A percentile compares a stretch with the other conserved stretches of the same genome.
Evolutionary conservation across 768 basidiomycete genomes (phyloP).

Genomic region (Lanmaoa pseudosensibilis): DNA sequence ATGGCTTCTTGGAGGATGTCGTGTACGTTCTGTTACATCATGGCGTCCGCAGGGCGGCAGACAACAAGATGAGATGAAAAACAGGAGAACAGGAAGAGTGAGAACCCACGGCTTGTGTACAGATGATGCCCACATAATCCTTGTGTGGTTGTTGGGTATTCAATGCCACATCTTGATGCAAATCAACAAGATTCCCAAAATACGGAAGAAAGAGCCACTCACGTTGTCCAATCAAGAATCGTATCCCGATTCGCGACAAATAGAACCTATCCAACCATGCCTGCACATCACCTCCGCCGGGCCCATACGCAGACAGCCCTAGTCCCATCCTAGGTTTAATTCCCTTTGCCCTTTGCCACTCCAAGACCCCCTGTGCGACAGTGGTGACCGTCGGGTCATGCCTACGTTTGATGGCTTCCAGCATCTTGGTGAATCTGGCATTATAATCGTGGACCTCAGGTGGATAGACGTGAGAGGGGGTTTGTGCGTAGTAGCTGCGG

Average conservation of each 20-base stretch:
- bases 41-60: neutral
- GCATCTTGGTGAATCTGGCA: constrained; percentile 79
- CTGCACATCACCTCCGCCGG: constrained; percentile 86
- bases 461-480: constrained; percentile 71
- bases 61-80: neutral
- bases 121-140: constrained; percentile 97
- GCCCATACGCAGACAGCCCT: constrained; percentile 39
- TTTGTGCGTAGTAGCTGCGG: constrained; percentile 82
- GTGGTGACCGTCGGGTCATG: constrained; percentile 99
- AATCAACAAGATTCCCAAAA: neutral
- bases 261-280: constrained; percentile 97
- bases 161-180: constrained; percentile 79
- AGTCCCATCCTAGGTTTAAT: constrained; percentile 31
- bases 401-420: constrained; percentile 87
- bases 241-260: constrained; percentile 92
- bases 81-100: neutral
- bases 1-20: constrained; percentile 99
- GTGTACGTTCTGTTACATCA: constrained; percentile 72
- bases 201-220: constrained; percentile 27
- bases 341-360: constrained; percentile 77
- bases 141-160: constrained; percentile 88
- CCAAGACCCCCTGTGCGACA: constrained; percentile 92
- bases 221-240: constrained; percentile 97
- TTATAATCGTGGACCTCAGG: constrained; percentile 95
- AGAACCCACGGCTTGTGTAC: constrained; percentile 76